Base-by-base conservation (phyloP, 352 stramenopile genomes). In the Phytopythium vexans region DNA sequence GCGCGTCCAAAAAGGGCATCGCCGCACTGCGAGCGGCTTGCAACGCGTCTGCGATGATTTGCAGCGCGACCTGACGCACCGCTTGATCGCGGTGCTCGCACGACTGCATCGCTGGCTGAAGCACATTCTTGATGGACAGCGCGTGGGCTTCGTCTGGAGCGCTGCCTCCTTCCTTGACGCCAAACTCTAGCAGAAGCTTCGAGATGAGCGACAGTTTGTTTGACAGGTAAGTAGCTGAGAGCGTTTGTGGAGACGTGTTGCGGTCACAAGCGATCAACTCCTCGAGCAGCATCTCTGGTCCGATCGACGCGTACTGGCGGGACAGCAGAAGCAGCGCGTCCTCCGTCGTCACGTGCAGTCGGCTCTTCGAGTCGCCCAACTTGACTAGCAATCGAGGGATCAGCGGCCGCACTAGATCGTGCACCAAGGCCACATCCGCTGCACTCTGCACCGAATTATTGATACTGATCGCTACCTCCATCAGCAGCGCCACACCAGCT, bases 141-240 rank as follows among this genome's bases (percentile, higher is more conserved):
- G 63, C 16, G n/a, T 54, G 48, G 10, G 7, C 33, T 7, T 54
- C 16, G 11, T 42, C 35, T 6, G 31, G 38, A 7, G 16, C 34
- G 8, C 8, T 11, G 8, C 4, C 3, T 0, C 77, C 70, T 44
- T 91, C 84, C 41, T 86, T 70, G 6, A 92, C 64, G 0, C 81
- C 81, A 47, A 91, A 94, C 53, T 94, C 84, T 6, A 92, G 62
- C 41, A 92, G 54, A 15, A 94, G 43, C 57, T 94, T 94, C 2
- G 72, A 88, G 3, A 92, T 64, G 1, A 94, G 39, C 0, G 58
- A 62, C 35, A 94, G 68, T 32, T 91, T 94, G 68, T 92, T 92
- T 15, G 68, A 58, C 14, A 91, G 40, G 37, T 89, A 88, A 2
- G 65, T 76, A 0, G 74, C 60, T 0, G 78, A 91, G 0, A 86